Evolutionary conservation across 768 basidiomycete genomes (phyloP), one percentile per base, ranked within the genome.

Genomic region (Russula sp.): DNA sequence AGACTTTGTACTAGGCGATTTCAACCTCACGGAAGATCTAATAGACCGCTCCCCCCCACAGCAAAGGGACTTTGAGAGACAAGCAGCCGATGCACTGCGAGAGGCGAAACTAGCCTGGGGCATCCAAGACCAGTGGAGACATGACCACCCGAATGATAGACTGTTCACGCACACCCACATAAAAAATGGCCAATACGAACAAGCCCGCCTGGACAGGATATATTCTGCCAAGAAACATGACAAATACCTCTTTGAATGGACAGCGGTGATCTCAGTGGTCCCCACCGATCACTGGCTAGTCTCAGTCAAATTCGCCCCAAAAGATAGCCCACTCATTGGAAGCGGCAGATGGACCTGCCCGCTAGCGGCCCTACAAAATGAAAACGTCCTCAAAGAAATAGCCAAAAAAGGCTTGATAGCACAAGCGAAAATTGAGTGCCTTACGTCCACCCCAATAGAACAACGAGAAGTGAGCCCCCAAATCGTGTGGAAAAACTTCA

Each of bases 261-360:
- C 18, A 2, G 38, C 6, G 0, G 13, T 2, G 10, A 10, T 4
- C 5, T 22, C 39, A 16, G 0, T 42, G 0, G 29, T 54, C 2
- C 51, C 36, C 3, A 54, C 58, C 0, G 58, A 59, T 32, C 58
- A 63, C 25, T 53, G 43, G 34, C 3, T 63, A 2, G 47, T 50
- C 0, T 0, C 11, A 2, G 10, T 34, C 0, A 50, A 36, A 22
- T 54, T 5, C 14, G 13, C 52, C 3, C 56, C 51, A 0, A 4
- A 2, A 1, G 5, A 36, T 1, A 18, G 57, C 1, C 57, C 62
- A 0, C 0, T 13, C n/a, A 54, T 58, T 0, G 62, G 62, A 0
- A n/a, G 13, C 5, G 53, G 62, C 1, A 8, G 62, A 10, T 63
- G 62, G 62, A 54, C 57, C 0, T 35, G 50, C 36, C 61, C 51